Base-by-base conservation (phyloP, 2,329 filamentous ascomycete genomes). In the Helotiales sp. region DNA sequence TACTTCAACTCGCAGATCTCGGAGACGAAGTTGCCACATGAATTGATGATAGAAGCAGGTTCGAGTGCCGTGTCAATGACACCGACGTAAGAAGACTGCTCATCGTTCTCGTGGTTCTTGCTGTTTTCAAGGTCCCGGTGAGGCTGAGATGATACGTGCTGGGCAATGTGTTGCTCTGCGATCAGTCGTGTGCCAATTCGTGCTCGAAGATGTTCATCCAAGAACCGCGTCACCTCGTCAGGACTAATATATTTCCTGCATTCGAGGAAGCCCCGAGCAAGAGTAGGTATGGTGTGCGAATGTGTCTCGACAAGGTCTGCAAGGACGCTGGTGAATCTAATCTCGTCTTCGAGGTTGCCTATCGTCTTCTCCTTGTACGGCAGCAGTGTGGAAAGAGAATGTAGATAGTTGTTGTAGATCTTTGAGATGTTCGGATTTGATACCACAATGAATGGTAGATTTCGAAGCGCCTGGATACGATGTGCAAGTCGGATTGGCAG, bases 1-100 rank as follows among this genome's bases (percentile, higher is more conserved):
- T 99, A 99, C 61, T 95, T 93, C 33, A 97, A 82, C 77, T 98
- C 95, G 76, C 93, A 98, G 60, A 98, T 96, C 70, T 98, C 95
- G 36, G 90, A 91, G 0, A 99, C 95, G 61, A 95, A 96, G 58
- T 88, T 87, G 52, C 93, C 93, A 74, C 93, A 98, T 6, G 85
- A 83, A 66, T 93, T 87, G 42, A 98, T 85, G 40, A 93, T 90
- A 46, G 84, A 82, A 0, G 91, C 90, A 0, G 95, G 95, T 33
- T 87, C 87, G 9, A 99, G 79, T 2, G 87, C 87, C 0, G 95
- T 97, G 75, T 99, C 93, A 61, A 99, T 98, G 22, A 97, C 92
- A 52, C 95, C 95, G 62, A 97, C 96, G 71, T 93, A 97, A 52
- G 86, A 88, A 0, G 78, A 79, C 50, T 80, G 73, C 57, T 81